Percentiles rank a stretch among this genome's conserved stretches.
Evolutionary conservation across 495 filamentous ascomycete genomes (phyloP).

Genomic region (Lasiosphaeriaceae sp.): DNA sequence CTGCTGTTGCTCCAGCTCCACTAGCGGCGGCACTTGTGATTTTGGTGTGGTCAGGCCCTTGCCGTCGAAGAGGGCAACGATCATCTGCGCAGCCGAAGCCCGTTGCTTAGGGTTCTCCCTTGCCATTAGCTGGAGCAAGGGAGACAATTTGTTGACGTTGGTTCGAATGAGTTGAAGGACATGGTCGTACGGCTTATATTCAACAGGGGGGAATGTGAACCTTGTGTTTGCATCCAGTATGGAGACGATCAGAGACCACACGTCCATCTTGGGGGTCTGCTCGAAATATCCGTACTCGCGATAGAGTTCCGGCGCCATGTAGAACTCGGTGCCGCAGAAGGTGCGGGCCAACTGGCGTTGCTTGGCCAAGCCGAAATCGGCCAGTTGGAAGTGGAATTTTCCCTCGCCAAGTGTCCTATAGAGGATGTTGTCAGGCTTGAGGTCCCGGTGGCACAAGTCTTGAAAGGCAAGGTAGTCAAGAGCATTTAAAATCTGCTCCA

Average conservation of each 20-base stretch:
- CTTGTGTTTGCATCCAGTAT: constrained; percentile 7
- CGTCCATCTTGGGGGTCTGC: constrained; percentile 14
- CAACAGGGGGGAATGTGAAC: background rate
- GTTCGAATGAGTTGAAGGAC: background rate
- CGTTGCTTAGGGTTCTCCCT: constrained; percentile 12
- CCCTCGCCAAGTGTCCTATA: background rate
- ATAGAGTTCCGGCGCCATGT: constrained; percentile 21
- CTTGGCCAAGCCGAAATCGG: constrained; percentile 22
- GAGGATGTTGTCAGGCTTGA: constrained; percentile 72
- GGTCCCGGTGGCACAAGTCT: constrained; percentile 65
- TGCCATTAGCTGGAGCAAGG: background rate
- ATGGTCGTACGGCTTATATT: background rate
- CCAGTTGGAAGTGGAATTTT: constrained; percentile 14
- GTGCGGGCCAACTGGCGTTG: background rate
- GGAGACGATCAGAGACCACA: constrained; percentile 28
- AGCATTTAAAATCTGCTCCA: constrained; percentile 22
- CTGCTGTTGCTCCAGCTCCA: too few relatives aligned
- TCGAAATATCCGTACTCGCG: background rate
- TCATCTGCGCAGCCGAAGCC: constrained; percentile 20
- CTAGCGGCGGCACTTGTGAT: too few relatives aligned
- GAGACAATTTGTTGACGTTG: background rate
- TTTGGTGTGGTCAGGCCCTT: constrained; percentile 11
- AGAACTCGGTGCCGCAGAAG: constrained; percentile 7
- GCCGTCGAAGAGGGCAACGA: constrained; percentile 13
- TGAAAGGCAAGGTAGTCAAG: constrained; percentile 25